phyloP scores from a whole-genome alignment of 2,329 filamentous ascomycete species.

The Ceratocystis papillata region DNA sequence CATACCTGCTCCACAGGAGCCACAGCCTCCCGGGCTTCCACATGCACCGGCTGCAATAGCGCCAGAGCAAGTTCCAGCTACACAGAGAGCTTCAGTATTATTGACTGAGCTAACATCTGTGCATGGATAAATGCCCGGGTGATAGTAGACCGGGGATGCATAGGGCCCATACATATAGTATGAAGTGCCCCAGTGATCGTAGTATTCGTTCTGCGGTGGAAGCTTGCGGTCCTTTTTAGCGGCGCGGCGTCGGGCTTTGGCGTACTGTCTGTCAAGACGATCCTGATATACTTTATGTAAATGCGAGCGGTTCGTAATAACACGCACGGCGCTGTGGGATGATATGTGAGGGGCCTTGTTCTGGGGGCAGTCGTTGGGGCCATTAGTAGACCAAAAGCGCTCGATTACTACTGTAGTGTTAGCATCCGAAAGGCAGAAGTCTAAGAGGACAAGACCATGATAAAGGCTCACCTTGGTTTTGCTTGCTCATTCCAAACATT shows the following conservation, averaged over 20 bases:
- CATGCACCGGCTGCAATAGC: constrained; percentile 38
- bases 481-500: constrained; percentile 37
- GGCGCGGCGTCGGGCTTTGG: constrained; percentile 41
- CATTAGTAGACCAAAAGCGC: constrained; percentile 40
- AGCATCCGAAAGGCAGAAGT: background rate
- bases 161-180: constrained; percentile 42
- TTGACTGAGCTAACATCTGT: constrained; percentile 33
- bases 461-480: constrained; percentile 34
- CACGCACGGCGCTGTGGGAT: constrained; percentile 55
- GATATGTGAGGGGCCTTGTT: constrained; percentile 59
- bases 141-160: constrained; percentile 36
- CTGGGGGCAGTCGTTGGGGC: constrained; percentile 41
- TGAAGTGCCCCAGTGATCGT: constrained; percentile 44
- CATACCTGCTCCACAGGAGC: constrained; percentile 24
- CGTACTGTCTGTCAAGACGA: constrained; percentile 46
- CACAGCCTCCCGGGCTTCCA: constrained; percentile 35
- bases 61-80: constrained; percentile 40
- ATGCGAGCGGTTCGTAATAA: background rate
- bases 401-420: constrained; percentile 29
- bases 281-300: constrained; percentile 27
- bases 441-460: background rate
- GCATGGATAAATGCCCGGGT: constrained; percentile 38
- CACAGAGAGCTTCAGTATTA: constrained; percentile 28
- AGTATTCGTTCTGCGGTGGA: constrained; percentile 41
- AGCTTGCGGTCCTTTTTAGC: constrained; percentile 40